These are phyloP conservation scores for Phytophthora brassicae DNA, from an alignment of 352 stramenopile species.

Conservation along the genomic window DNA sequence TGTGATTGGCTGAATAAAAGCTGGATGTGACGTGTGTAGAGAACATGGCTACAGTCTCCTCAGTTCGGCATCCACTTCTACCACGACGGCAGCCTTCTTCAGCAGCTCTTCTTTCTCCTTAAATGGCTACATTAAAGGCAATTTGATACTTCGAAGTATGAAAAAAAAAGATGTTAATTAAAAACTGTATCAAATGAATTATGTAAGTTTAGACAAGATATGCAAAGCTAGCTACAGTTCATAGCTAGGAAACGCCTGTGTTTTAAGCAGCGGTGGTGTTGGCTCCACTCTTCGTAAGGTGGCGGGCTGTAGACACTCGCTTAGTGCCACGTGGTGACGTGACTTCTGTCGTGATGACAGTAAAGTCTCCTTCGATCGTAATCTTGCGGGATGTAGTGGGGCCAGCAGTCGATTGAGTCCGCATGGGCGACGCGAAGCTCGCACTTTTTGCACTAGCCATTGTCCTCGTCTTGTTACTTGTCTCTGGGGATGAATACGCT, in stretches of 20 bases:
- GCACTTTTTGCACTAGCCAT: too few relatives aligned
- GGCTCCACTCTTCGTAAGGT: conserved; percentile 13
- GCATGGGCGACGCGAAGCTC: conserved; percentile 10
- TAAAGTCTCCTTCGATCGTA: conserved; percentile 23
- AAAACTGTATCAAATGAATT: too few relatives aligned
- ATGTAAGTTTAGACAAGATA: too few relatives aligned
- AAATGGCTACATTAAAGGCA: too few relatives aligned
- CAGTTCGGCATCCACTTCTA: too few relatives aligned
- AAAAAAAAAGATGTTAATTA: too few relatives aligned
- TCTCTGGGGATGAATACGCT: conserved; percentile 16
- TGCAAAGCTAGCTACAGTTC: too few relatives aligned
- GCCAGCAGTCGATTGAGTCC: conserved; percentile 1
- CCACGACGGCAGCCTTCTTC: too few relatives aligned
- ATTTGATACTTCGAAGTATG: too few relatives aligned
- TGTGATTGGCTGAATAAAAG: conserved; percentile 12
- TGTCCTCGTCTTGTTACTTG: conserved; percentile 10
- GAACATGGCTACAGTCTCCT: conserved; percentile 9
- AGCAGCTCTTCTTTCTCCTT: too few relatives aligned
- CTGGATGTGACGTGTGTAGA: neutral
- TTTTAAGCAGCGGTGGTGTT: conserved; percentile 23
- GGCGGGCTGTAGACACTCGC: conserved; percentile 13
- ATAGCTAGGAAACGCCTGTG: too few relatives aligned
- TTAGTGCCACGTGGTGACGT: conserved; percentile 24
- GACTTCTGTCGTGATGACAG: conserved; percentile 22
- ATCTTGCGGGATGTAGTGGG: conserved; percentile 27